Base-by-base conservation (phyloP, 2,329 filamentous ascomycete genomes). In the Pseudogymnoascus sp. region DNA sequence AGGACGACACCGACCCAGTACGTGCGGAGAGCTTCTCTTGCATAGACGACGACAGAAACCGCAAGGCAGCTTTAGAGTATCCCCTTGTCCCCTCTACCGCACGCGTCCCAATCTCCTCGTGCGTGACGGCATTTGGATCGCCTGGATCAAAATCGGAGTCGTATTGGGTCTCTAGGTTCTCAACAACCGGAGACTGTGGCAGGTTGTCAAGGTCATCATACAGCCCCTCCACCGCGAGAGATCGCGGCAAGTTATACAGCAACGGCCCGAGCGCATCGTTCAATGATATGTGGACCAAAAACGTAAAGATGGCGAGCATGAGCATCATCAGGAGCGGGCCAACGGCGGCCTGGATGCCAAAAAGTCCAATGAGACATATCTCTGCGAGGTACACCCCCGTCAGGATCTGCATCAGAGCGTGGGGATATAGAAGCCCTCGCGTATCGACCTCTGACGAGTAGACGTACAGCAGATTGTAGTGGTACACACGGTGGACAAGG, bases 381-480 rank as follows among this genome's bases (percentile, higher is more conserved):
- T 86, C 80, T 1, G 81, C 78, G 36, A 88, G 75, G 69, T 89
- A 88, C 63, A 86, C 76, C 38, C 86, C 85, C 7, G 83, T 81
- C 14, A 86, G 79, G 28, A 85, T 77, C 39, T 88, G 85, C 67
- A 86, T 82, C 35, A 88, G 74, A 6, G 82, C 85, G 33, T 83
- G 81, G 2, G 83, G 79, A 68, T 87, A 88, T 66, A 80, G 76
- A n/a, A 84, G 79, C 30, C 86, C 86, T 69, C 87, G 85, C 16
- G 83, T 86, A 67, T 88, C 85, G 63, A 86, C 81, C 60, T 80
- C 75, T 7, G 81, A 77, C 63, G 85, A 82, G 58, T 81, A 82
- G 28, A 87, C 83, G 70, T 83, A 88, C 14, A 88, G 74, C 54
- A 88, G 70, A 71, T 87, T 86, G 76, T 88, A 88, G 18, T 82